Evolutionary conservation across 805 yeast genomes (phyloP), one percentile per base, ranked within the genome.

Genomic region (Saccharomycopsis selenospora): DNA sequence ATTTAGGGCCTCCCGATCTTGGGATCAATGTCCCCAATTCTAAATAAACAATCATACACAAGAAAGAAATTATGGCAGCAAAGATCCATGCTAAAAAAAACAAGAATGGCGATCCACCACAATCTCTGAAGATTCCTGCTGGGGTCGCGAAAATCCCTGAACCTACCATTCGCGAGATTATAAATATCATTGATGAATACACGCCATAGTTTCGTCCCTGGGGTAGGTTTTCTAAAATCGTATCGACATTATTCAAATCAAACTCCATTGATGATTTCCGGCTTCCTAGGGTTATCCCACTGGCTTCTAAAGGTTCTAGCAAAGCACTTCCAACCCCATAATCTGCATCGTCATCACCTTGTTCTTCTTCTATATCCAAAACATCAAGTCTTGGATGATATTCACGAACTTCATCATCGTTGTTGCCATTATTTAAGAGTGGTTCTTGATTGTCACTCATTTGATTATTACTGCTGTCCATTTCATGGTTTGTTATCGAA

Each of bases 101-200:
- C 28, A 82, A 57, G 18, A 71, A 63, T 1, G 81, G 77, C 7
- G 84, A 80, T 11, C 86, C 81, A 23, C 90, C 90, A 56, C 79
- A 76, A 55, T 81, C 83, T 41, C 71, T 72, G 57, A 76, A 81
- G 26, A 84, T 76, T 23, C 81, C 75, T 17, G 85, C 74, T 0
- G 90, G 82, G 1, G 81, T 76, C 5, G 89, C 82, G 66, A 84
- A 81, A 6, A 85, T 83, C 0, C 93, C 93, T 0, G 89, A 80
- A 0, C 95, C 93, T 10, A 85, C 67, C 38, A 85, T 84, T 51
- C 90, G 66, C 13, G 86, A 77, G 4, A 85, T 71, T 56, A 82
- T 80, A 50, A 82, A 64, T 40, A 81, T 72, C 36, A 80, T 70
- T 0, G 86, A 80, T 4, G 88, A 79, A 56, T 74, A 81, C 2